Evolutionary conservation across 108 stramenopile species (phyloP).

Genomic region (Discostella pseudostelligera): DNA sequence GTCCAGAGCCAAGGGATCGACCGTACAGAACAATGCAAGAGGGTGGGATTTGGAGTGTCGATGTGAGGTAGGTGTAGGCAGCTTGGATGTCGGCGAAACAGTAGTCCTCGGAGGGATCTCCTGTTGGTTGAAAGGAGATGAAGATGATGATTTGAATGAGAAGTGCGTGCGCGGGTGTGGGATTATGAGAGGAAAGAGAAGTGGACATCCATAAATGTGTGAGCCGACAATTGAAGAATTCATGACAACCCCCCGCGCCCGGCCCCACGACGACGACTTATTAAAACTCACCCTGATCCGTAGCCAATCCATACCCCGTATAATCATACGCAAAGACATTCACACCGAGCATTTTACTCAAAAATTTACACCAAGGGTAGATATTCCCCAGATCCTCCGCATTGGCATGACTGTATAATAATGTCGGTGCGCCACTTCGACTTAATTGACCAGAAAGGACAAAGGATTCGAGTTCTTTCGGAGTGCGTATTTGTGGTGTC

Average conservation of each 20-base stretch:
- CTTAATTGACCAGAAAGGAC: constrained; percentile 11
- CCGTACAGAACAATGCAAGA: constrained; percentile 92
- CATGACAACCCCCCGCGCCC: not conserved
- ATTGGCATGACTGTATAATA: constrained; percentile 92
- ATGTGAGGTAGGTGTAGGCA: constrained; percentile 84
- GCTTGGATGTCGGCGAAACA: constrained; percentile 95
- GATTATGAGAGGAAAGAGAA: not conserved
- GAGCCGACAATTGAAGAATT: too few relatives aligned
- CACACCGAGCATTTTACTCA: constrained; percentile 88
- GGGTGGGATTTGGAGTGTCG: constrained; percentile 72
- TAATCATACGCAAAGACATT: constrained; percentile 99
- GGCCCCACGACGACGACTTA: not conserved
- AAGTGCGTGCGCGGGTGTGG: not conserved
- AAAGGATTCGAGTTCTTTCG: constrained; percentile 41
- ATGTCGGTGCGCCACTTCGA: constrained; percentile 60
- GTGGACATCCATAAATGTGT: not conserved
- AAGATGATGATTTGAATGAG: not conserved
- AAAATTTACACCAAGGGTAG: constrained; percentile 89
- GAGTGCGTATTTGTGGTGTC: constrained; percentile 50
- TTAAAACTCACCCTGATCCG: constrained; percentile 71
- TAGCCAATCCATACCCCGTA: constrained; percentile 92
- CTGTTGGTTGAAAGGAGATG: constrained; percentile 20
- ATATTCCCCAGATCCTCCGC: constrained; percentile 94
- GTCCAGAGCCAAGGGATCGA: constrained; percentile 91
- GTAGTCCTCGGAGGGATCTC: constrained; percentile 81